Conservation (phyloP, 2,329 filamentous ascomycete species). For the Curvularia sp. region DNA sequence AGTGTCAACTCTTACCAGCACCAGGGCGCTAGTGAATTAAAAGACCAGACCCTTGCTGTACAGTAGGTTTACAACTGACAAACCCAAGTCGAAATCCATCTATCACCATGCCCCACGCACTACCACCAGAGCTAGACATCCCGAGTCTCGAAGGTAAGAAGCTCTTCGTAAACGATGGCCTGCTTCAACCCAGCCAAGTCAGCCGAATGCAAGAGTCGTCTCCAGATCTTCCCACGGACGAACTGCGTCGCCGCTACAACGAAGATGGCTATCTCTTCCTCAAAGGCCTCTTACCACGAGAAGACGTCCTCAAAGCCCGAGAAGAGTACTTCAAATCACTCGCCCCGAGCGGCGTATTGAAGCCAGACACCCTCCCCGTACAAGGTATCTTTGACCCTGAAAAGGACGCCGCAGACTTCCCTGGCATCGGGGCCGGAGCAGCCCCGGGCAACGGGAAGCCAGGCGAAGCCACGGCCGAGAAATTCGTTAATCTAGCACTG, state of each 20-base stretch:
- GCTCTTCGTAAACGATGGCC: slow-evolving; percentile 57
- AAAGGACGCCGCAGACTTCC: slow-evolving; percentile 55
- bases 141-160: slow-evolving; percentile 38
- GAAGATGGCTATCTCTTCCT: slow-evolving; percentile 64
- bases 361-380: slow-evolving; percentile 59
- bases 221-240: slow-evolving; percentile 55
- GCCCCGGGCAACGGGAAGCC: slow-evolving; percentile 55
- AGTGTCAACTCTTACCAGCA: not conserved
- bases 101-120: slow-evolving; percentile 44
- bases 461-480: slow-evolving; percentile 50
- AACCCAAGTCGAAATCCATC: not conserved
- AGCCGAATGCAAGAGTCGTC: slow-evolving; percentile 54
- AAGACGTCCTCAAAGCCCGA: slow-evolving; percentile 61
- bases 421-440: slow-evolving; percentile 62
- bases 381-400: slow-evolving; percentile 61
- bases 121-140: slow-evolving; percentile 30
- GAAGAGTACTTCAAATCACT: slow-evolving; percentile 62
- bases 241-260: slow-evolving; percentile 56
- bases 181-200: slow-evolving; percentile 55
- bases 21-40: not conserved
- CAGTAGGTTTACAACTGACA: not conserved
- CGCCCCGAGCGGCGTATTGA: slow-evolving; percentile 63
- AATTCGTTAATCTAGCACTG: slow-evolving; percentile 60
- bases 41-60: not conserved
- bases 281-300: slow-evolving; percentile 61